Conservation (phyloP, 768 basidiomycete genomes). For the Chiua virens region DNA sequence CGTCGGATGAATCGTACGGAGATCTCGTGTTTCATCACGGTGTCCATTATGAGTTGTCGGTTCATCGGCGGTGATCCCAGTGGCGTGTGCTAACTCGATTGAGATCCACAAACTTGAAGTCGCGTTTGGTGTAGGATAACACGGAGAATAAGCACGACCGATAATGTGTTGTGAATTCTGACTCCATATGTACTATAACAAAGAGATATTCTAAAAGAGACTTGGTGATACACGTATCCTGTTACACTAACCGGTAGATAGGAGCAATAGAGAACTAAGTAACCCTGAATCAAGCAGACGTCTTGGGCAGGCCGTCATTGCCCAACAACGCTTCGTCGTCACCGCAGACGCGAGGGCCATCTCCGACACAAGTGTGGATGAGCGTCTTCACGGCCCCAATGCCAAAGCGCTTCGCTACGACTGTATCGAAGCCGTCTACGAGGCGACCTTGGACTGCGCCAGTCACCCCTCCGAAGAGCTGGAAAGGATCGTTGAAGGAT, state of each 20-base stretch:
- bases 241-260: too few relatives aligned
- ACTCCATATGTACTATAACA: too few relatives aligned
- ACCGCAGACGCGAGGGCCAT: slow-evolving; percentile 77
- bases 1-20: too few relatives aligned
- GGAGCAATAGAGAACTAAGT: too few relatives aligned
- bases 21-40: too few relatives aligned
- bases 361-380: slow-evolving; percentile 92
- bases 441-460: slow-evolving; percentile 48
- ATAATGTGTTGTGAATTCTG: too few relatives aligned
- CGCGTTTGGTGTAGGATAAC: too few relatives aligned
- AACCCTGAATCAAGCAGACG: slow-evolving; percentile 42
- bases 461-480: slow-evolving; percentile 55
- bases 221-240: slow-evolving; percentile 3
- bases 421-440: slow-evolving; percentile 73
- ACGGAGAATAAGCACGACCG: too few relatives aligned
- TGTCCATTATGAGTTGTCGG: too few relatives aligned
- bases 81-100: too few relatives aligned
- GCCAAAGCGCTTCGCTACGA: slow-evolving; percentile 70
- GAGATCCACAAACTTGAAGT: too few relatives aligned
- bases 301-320: slow-evolving; percentile 66
- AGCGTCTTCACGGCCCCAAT: slow-evolving; percentile 82
- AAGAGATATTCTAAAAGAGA: background rate
- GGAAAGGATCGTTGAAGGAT: slow-evolving; percentile 75
- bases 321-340: slow-evolving; percentile 66
- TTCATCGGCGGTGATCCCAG: too few relatives aligned